Base-by-base conservation (phyloP, 768 basidiomycete species). In the Naematelia encephala region DNA sequence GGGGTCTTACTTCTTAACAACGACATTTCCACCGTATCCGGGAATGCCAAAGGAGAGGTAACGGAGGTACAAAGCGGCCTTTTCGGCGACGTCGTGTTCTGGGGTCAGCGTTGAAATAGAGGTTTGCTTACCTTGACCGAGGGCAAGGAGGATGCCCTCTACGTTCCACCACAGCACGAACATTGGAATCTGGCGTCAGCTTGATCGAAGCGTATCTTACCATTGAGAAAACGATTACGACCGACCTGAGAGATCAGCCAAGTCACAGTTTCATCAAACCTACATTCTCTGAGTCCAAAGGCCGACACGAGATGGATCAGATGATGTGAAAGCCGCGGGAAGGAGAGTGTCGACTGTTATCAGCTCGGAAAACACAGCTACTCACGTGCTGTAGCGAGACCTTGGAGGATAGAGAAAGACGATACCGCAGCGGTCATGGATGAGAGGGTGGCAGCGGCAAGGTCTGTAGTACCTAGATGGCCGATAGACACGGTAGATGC, bases 291-390 rank as follows among this genome's bases (percentile, higher is more conserved):
- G 91, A 8, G 87, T 78, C 92, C 92, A 94, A 5, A 94, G 81
- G 5, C 92, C 92, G 11, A 97, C 90, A 11, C 90, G 81, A 14
- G 86, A 79, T 0, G 92, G 94, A 27, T 87, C 85, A 0, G 85
- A 72, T 2, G 91, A 91, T 0, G 96, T 93, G 92, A 90, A 99
- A 14, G 94, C 92, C 39, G 90, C 85, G 0, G 96, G 94, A 8
- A 97, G 84, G 68, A 99, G 83, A 0, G 93, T 93, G 75, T 99
- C 96, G 19, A 99, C 71, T 74, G 60, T 4, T 34, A 39, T 54
- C 53, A 56, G 57, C 29, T 51, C 49, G 19, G 11, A 14, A 29
- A 5, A 13, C 2, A 27, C 30, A 22, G 16, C 4, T n/a, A 69
- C 75, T 63, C 50, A 77, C 73, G 84, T 0, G 90, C 86, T 50